Conservation (phyloP, 371 early-diverging fungal genomes). For the Nosema muscidifuracis region DNA sequence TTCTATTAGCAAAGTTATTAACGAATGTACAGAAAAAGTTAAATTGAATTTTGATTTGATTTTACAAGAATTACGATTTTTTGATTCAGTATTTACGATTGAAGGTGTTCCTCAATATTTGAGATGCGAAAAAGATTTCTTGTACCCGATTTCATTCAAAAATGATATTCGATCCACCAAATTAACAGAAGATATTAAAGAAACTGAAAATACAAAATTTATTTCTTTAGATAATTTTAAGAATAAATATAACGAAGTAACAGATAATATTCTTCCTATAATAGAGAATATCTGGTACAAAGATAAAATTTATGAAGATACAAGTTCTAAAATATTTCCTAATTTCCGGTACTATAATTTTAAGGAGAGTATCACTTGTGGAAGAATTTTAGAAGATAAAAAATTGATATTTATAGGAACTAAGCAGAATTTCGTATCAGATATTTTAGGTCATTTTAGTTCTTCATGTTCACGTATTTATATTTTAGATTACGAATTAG, state of each 20-base stretch:
- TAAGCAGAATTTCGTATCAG: neutral
- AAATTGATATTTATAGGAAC: neutral
- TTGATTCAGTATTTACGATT: neutral
- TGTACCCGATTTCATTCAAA: neutral
- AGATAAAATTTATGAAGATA: neutral
- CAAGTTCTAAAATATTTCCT: neutral
- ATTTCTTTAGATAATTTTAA: too few relatives aligned
- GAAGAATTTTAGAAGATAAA: too few relatives aligned
- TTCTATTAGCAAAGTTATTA: neutral
- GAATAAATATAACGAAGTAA: too few relatives aligned
- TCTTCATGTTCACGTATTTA: neutral
- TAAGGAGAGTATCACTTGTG: slow-evolving; percentile 1
- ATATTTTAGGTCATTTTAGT: neutral
- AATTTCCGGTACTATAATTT: neutral
- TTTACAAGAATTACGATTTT: neutral
- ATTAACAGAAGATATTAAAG: too few relatives aligned
- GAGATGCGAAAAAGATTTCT: neutral
- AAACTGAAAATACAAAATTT: too few relatives aligned
- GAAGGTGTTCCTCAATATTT: neutral
- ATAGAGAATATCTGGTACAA: neutral
- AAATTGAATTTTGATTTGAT: neutral
- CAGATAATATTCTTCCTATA: too few relatives aligned
- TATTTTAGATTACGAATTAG: neutral
- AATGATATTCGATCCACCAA: slow-evolving; percentile 5
- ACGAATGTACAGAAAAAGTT: neutral